Conservation (phyloP, 2,329 filamentous ascomycete species). For the Thelonectria rubi region DNA sequence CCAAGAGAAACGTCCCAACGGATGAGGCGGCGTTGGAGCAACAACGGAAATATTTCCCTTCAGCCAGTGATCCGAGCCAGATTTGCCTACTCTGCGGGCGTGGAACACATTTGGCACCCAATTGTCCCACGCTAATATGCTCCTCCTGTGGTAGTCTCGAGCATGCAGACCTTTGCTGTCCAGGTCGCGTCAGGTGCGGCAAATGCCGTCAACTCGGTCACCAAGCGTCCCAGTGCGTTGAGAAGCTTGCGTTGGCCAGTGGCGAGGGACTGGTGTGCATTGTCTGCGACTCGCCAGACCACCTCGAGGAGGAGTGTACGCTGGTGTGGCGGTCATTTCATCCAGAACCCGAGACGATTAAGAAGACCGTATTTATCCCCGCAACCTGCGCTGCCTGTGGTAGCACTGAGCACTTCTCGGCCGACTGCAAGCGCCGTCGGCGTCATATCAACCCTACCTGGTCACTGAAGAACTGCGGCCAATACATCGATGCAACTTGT, state of each 20-base stretch:
- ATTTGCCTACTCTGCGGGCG: constrained; percentile 64
- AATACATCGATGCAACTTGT: constrained; percentile 60
- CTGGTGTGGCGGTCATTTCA: constrained; percentile 68
- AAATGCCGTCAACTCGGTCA: constrained; percentile 74
- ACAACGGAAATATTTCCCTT: constrained; percentile 62
- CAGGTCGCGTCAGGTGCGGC: constrained; percentile 58
- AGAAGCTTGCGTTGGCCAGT: constrained; percentile 62
- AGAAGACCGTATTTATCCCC: constrained; percentile 60
- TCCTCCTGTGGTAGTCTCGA: constrained; percentile 55
- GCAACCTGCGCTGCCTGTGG: constrained; percentile 67
- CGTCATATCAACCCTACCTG: constrained; percentile 56
- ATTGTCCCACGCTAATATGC: constrained; percentile 59
- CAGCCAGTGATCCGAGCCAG: constrained; percentile 51
- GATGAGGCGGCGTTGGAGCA: constrained; percentile 49
- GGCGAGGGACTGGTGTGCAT: constrained; percentile 67
- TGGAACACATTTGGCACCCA: constrained; percentile 54
- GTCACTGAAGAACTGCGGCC: constrained; percentile 58
- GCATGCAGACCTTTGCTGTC: constrained; percentile 63
- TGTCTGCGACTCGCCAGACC: constrained; percentile 64
- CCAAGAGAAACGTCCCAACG: constrained; percentile 38
- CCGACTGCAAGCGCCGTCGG: constrained; percentile 57
- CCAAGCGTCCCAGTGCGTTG: constrained; percentile 57
- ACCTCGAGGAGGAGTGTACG: constrained; percentile 68
- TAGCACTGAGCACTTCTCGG: constrained; percentile 62
- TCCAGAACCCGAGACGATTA: constrained; percentile 50